Conservation (phyloP, 192 early-diverging fungal genomes). For the Coemansia sp. region DNA sequence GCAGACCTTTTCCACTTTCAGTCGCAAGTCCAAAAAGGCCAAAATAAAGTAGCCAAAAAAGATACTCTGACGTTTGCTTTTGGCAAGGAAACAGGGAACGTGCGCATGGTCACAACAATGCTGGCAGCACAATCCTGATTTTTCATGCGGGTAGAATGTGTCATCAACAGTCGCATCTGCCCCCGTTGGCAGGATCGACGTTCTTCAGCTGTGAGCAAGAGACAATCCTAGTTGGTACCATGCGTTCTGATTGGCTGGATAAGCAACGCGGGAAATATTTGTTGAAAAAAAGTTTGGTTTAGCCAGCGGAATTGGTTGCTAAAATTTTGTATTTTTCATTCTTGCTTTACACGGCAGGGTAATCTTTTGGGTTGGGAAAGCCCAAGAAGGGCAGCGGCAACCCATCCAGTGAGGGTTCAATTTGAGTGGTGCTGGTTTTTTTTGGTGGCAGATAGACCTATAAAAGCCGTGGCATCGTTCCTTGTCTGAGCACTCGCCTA, state of each 20-base stretch:
- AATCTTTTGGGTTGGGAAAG: background rate
- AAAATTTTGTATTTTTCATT: conserved; percentile 1
- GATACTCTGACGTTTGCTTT: too few species aligned
- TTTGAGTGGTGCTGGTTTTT: background rate
- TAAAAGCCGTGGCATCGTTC: background rate
- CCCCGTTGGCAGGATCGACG: background rate
- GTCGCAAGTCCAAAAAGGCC: too few species aligned
- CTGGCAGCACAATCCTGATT: too few species aligned
- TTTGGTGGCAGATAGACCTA: background rate
- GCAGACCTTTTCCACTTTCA: too few species aligned
- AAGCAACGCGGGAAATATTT: conserved; percentile 8
- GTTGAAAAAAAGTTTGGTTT: conserved; percentile 2
- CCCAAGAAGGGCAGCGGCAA: background rate
- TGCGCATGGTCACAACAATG: too few species aligned
- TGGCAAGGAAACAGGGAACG: too few species aligned
- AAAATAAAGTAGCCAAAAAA: too few species aligned
- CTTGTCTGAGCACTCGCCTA: background rate
- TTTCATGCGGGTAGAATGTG: too few species aligned
- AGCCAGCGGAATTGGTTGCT: background rate
- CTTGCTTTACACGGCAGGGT: too few species aligned
- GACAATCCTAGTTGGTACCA: conserved; percentile 35
- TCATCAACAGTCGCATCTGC: background rate
- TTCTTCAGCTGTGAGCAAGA: conserved; percentile 21
- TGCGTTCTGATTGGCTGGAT: conserved; percentile 23
- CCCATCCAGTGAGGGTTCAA: background rate